Conservation (phyloP, 768 basidiomycete genomes). For the Podaxis sp. region DNA sequence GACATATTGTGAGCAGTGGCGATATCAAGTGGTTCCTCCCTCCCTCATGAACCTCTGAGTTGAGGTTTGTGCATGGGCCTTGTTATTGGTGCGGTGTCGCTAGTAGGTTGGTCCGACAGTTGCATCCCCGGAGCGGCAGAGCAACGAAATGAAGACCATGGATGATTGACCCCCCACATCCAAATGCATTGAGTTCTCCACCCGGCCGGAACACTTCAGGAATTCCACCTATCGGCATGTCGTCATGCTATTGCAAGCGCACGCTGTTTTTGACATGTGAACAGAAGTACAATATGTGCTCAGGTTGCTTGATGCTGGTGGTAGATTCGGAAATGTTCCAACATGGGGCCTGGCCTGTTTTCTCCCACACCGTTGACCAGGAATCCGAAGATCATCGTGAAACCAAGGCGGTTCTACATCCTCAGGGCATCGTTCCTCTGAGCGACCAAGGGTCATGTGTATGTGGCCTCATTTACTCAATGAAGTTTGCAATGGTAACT, state of each 20-base stretch:
- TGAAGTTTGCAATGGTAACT: neutral
- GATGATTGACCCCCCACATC: too few species aligned
- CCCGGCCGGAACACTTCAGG: too few species aligned
- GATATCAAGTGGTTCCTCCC: too few species aligned
- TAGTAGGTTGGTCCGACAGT: too few species aligned
- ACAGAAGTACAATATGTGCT: conserved; percentile 63
- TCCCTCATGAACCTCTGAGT: too few species aligned
- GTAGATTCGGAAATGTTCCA: too few species aligned
- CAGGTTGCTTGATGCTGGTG: conserved; percentile 4
- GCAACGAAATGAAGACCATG: too few species aligned
- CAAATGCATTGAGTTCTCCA: too few species aligned
- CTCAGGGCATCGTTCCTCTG: neutral
- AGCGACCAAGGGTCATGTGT: neutral
- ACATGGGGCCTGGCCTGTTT: neutral
- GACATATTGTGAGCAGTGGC: too few species aligned
- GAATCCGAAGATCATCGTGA: neutral
- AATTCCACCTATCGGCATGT: conserved; percentile 40
- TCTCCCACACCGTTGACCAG: neutral
- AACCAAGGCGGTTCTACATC: neutral
- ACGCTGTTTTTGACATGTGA: conserved; percentile 87
- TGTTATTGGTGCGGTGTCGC: too few species aligned
- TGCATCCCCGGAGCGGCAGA: too few species aligned
- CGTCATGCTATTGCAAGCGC: conserved; percentile 82
- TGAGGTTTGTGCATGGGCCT: too few species aligned
- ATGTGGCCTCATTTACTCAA: neutral